A percentile compares a stretch with the other conserved stretches of the same genome.
Conservation (phyloP, 192 early-diverging fungal species). For the Umbelopsis sp. region DNA sequence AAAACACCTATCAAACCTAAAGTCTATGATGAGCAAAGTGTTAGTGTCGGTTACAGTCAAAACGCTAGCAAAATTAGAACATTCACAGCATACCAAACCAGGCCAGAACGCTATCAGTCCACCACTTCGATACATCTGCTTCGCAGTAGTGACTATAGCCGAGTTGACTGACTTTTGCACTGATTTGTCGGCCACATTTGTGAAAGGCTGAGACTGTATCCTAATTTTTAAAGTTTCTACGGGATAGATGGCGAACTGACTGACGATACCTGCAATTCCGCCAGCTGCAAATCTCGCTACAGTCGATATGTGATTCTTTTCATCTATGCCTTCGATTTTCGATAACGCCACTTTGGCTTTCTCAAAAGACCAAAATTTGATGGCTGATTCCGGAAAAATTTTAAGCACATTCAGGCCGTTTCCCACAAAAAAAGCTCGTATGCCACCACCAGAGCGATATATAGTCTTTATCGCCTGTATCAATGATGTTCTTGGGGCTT, state of each 20-base stretch:
- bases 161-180: slow-evolving; percentile 13
- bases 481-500: slow-evolving; percentile 1
- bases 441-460: slow-evolving; percentile 61
- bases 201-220: slow-evolving; percentile 63
- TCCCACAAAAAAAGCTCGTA: slow-evolving; percentile 72
- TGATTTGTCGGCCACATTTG: not conserved
- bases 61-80: too few relatives aligned
- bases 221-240: slow-evolving; percentile 77
- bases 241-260: slow-evolving; percentile 75
- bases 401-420: slow-evolving; percentile 79
- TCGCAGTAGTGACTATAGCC: slow-evolving; percentile 49
- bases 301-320: slow-evolving; percentile 39
- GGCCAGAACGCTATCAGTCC: slow-evolving; percentile 68
- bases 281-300: slow-evolving; percentile 67
- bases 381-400: slow-evolving; percentile 73
- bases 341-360: slow-evolving; percentile 53
- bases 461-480: slow-evolving; percentile 50
- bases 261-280: slow-evolving; percentile 69
- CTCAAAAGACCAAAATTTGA: slow-evolving; percentile 80
- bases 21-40: slow-evolving; percentile 19
- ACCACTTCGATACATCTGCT: slow-evolving; percentile 61
- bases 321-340: slow-evolving; percentile 27
- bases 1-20: slow-evolving; percentile 67
- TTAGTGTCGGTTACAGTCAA: not conserved
- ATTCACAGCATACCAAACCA: slow-evolving; percentile 28